A percentile compares a stretch with the other conserved stretches of the same genome.
Conservation (phyloP, 2,329 filamentous ascomycete genomes). For the Colletotrichum tanaceti region DNA sequence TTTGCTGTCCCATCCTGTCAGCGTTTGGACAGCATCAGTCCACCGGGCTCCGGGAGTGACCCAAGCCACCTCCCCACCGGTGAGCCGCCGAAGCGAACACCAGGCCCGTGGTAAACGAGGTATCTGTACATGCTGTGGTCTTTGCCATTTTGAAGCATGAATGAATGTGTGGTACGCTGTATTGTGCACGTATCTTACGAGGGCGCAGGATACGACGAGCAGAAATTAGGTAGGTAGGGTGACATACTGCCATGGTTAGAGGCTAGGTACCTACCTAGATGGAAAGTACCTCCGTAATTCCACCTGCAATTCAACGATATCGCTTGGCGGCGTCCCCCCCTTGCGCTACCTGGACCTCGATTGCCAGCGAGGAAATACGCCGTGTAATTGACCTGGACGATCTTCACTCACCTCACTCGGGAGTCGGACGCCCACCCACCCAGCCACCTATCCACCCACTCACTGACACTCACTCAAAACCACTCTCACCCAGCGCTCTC, state of each 20-base stretch:
- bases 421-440: neutral
- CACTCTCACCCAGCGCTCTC: no score
- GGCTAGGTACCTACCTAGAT: no score
- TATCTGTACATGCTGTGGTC: no score
- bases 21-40: slow-evolving; percentile 16
- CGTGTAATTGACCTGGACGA: neutral
- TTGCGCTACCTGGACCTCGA: neutral
- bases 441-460: no score
- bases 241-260: neutral
- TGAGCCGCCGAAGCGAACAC: slow-evolving; percentile 6
- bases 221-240: neutral
- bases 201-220: neutral
- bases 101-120: slow-evolving; percentile 8
- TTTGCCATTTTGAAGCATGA: neutral
- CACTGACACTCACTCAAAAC: no score
- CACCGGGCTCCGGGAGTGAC: slow-evolving; percentile 3
- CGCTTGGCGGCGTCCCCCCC: slow-evolving; percentile 26
- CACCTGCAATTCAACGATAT: slow-evolving; percentile 24
- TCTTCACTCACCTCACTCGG: neutral
- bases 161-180: neutral
- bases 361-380: neutral
- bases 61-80: slow-evolving; percentile 10
- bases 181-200: neutral
- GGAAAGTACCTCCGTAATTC: neutral
- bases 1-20: neutral